Base-by-base conservation (phyloP, 176 grass and related monocot species). In the Microstegium vimineum region DNA sequence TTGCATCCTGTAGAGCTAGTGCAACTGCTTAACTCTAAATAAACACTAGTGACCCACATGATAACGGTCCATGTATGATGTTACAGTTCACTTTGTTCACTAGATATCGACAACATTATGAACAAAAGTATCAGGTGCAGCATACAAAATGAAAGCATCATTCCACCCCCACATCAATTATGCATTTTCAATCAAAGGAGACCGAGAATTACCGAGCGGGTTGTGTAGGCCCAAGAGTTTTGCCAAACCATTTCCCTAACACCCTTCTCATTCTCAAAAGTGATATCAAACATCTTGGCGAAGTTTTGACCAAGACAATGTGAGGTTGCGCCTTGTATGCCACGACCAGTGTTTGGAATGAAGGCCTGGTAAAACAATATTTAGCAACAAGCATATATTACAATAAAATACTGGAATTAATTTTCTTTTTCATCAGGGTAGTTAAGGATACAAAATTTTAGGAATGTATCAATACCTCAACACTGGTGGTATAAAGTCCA, bases 261-360 rank as follows among this genome's bases (percentile, higher is more conserved):
- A 63, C 96, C 90, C 49, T 90, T 98, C 25, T 98, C 93, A 82
- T 98, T 94, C 86, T 98, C 93, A 25, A 91, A 98, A 88, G 94
- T 98, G 56, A 98, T 95, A 49, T 98, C 81, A 63, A 98, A 98
- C 93, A 95, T 98, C 84, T 93, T 98, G 46, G 93, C 92, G 10
- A 98, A 98, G 80, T 98, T 98, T 76, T 98, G 96, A 37, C 96
- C 96, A 61, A 98, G 90, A 83, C 96, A 98, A 85, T 97, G 94
- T 10, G 94, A 97, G 36, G 94, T 98, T 45, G 93, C 96, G 51
- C 96, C 96, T 93, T 98, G 96, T 75, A 98, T 88, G 47, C 96
- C 96, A 76, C 96, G 93, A 40, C 96, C 90, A 22, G 94, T 90
- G 75, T 90, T 90, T 78, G 93, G 93, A 71, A 95, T 86, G 75